These are phyloP conservation scores for Linum lewisii DNA, from an alignment of 345 rosid genomes.

Conservation along the genomic window DNA sequence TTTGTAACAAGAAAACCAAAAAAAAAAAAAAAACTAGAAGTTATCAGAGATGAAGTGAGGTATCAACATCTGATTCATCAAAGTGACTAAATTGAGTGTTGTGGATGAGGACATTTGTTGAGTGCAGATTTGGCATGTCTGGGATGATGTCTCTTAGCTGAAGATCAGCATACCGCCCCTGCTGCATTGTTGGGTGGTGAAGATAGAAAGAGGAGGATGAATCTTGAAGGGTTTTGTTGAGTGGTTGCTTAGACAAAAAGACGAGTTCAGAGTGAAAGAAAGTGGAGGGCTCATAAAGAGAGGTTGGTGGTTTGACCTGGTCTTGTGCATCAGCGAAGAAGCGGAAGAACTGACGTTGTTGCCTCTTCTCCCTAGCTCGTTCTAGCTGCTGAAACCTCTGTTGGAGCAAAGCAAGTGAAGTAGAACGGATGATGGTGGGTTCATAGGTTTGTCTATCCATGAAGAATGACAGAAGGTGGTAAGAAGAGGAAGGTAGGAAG, in stretches of 20 bases:
- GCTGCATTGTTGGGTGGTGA: conserved; percentile 14
- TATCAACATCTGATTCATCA: conserved; percentile 29
- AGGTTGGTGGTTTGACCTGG: conserved; percentile 12
- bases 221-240: neutral
- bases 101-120: conserved; percentile 13
- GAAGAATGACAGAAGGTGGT: neutral
- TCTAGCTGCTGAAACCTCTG: conserved; percentile 6
- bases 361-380: conserved; percentile 7
- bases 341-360: conserved; percentile 8
- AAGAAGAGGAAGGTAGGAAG: neutral
- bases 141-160: conserved; percentile 22
- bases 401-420: conserved; percentile 8
- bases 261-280: conserved; percentile 19
- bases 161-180: conserved; percentile 12
- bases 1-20: conserved; percentile 15
- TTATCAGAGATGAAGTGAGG: conserved; percentile 36
- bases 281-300: conserved; percentile 11
- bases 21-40: neutral
- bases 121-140: conserved; percentile 14
- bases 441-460: conserved; percentile 27
- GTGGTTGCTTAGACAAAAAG: conserved; percentile 16
- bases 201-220: neutral
- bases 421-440: conserved; percentile 8
- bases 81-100: conserved; percentile 5
- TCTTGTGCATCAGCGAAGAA: conserved; percentile 18